A percentile compares a stretch with the other conserved stretches of the same genome.
These are phyloP conservation scores for Schizosaccharomyces versatilis DNA, from an alignment of 1,139 yeast genomes.

Conservation along the genomic window DNA sequence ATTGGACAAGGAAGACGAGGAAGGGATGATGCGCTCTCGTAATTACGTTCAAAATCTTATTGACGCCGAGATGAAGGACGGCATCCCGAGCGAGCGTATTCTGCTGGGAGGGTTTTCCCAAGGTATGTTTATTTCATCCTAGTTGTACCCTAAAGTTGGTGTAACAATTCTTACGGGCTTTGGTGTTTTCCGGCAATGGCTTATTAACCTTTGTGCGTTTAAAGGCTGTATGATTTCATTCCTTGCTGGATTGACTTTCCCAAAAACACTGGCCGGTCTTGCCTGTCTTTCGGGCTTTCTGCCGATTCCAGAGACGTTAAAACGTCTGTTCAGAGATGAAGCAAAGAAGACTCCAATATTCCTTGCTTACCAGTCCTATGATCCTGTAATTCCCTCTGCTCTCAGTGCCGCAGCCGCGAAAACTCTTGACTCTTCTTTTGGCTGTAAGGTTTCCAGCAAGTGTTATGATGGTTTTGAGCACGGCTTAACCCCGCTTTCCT, in stretches of 20 bases:
- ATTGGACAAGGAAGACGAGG: conserved; percentile 27
- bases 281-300: background rate
- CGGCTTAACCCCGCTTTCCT: background rate
- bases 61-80: conserved; percentile 37
- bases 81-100: conserved; percentile 48
- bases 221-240: background rate
- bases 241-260: background rate
- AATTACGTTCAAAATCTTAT: conserved; percentile 32
- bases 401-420: background rate
- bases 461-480: background rate
- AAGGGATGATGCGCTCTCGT: conserved; percentile 40
- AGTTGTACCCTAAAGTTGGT: background rate
- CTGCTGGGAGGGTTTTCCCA: conserved; percentile 87
- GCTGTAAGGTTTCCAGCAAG: background rate
- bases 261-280: background rate
- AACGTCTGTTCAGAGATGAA: no score
- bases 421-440: background rate
- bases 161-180: background rate
- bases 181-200: background rate
- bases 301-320: background rate
- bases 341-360: background rate
- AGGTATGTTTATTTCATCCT: conserved; percentile 32
- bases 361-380: background rate
- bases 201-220: background rate
- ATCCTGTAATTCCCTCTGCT: background rate